Evolutionary conservation across 2,329 filamentous ascomycete species (phyloP).

Genomic region (Coleophoma crateriformis): DNA sequence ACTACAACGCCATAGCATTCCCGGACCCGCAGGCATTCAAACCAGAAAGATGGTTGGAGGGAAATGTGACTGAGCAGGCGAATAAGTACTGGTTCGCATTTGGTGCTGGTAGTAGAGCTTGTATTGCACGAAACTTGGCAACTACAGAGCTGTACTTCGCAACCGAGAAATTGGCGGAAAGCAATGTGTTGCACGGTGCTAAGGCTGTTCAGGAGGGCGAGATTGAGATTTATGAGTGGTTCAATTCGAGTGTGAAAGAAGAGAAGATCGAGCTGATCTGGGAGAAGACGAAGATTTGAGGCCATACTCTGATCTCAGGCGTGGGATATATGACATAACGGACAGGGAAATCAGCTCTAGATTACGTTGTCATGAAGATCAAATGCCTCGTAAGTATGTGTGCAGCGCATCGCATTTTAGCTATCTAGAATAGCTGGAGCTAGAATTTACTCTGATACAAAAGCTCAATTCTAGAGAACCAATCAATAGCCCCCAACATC

Average conservation of each 20-base stretch:
- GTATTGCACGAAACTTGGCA: constrained; percentile 44
- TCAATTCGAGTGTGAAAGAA: constrained; percentile 45
- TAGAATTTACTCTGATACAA: too few species aligned
- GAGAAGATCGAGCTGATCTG: constrained; percentile 37
- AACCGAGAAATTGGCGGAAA: constrained; percentile 34
- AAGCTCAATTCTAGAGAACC: too few species aligned
- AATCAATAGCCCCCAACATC: too few species aligned
- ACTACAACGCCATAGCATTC: constrained; percentile 38
- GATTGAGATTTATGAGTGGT: constrained; percentile 50
- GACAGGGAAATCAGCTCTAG: too few species aligned
- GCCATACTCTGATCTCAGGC: background rate
- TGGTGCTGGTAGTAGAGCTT: constrained; percentile 39
- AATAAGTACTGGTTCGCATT: constrained; percentile 40
- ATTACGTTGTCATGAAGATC: too few species aligned
- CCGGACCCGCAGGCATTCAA: constrained; percentile 34
- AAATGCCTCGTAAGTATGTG: too few species aligned
- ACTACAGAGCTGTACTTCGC: constrained; percentile 36
- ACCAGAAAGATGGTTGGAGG: constrained; percentile 42
- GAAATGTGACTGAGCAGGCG: constrained; percentile 30
- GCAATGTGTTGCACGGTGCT: constrained; percentile 38
- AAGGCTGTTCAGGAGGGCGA: constrained; percentile 28
- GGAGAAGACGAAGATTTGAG: constrained; percentile 4
- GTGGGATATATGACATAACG: too few species aligned
- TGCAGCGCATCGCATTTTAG: too few species aligned
- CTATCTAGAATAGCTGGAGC: too few species aligned